Conservation (phyloP, 352 stramenopile genomes). For the Aphanomyces invadans region DNA sequence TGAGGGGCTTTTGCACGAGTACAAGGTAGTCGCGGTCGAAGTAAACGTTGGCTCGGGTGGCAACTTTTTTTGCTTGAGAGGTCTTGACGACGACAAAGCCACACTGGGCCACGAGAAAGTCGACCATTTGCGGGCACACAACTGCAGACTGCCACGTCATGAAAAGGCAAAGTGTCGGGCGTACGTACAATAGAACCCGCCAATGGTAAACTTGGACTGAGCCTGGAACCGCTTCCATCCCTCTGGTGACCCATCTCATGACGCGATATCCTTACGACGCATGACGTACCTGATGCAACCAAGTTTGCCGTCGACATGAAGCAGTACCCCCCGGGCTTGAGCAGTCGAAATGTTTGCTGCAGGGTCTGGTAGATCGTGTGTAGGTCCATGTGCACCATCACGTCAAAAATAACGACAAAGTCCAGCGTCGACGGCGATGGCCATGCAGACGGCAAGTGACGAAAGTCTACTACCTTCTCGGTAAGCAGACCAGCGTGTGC, state of each 20-base stretch:
- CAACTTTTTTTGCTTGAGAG: too few species aligned
- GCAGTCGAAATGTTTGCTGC: constrained; percentile 16
- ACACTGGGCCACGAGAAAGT: neutral
- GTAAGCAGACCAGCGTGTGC: too few species aligned
- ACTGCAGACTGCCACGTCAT: neutral
- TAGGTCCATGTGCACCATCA: constrained; percentile 29
- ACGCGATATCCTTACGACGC: neutral
- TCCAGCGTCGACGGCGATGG: constrained; percentile 16
- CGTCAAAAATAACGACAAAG: constrained; percentile 28
- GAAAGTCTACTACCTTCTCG: too few species aligned
- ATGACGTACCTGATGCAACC: constrained; percentile 7
- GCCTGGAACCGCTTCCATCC: constrained; percentile 26
- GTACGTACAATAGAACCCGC: constrained; percentile 27
- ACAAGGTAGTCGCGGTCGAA: neutral
- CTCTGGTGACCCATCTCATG: neutral
- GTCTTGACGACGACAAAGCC: neutral
- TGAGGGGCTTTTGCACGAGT: neutral
- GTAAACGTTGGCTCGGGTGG: neutral
- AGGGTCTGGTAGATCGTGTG: constrained; percentile 28
- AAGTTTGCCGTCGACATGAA: constrained; percentile 29
- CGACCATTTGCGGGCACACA: neutral
- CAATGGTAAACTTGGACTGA: constrained; percentile 28
- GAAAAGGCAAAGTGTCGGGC: neutral
- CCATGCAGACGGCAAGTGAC: neutral
- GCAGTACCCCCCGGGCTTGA: constrained; percentile 22